Evolutionary conservation across 176 grass and related monocot species (phyloP).

Genomic region (Ananas comosus): DNA sequence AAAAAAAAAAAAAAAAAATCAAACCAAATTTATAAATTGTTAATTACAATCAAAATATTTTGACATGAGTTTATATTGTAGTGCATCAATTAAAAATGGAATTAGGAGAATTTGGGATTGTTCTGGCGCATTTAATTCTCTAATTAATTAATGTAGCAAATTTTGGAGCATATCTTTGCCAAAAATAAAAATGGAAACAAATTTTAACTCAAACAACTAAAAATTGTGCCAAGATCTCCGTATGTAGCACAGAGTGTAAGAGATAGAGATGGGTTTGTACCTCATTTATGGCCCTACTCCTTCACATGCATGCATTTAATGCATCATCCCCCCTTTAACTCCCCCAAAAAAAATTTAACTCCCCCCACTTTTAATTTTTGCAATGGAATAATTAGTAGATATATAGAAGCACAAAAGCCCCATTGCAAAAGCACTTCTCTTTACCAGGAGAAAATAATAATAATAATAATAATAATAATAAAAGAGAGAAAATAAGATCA

Average conservation of each 20-base stretch:
- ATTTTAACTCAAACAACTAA: no score
- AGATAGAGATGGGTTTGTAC: conserved; percentile 27
- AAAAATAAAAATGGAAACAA: not conserved
- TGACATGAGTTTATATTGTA: no score
- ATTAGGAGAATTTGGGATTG: no score
- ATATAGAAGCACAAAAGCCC: not conserved
- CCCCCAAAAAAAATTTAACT: conserved; percentile 51
- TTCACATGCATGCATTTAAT: conserved; percentile 97
- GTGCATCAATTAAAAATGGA: no score
- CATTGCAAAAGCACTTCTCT: no score
- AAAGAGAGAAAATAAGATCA: not conserved
- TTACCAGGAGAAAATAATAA: not conserved
- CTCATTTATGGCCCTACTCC: conserved; percentile 54
- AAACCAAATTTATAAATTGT: not conserved
- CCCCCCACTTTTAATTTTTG: conserved; percentile 24
- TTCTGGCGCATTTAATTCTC: no score
- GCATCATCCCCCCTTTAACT: conserved; percentile 20
- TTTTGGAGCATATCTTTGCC: not conserved
- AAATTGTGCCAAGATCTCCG: conserved; percentile 17
- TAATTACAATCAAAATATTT: no score
- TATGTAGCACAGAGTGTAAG: conserved; percentile 10
- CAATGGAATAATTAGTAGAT: not conserved
- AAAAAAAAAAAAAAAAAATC: not conserved
- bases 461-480: no score
- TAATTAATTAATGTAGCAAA: not conserved